phyloP scores from a whole-genome alignment of 768 basidiomycete species.

The Psilocybe subaeruginosa region DNA sequence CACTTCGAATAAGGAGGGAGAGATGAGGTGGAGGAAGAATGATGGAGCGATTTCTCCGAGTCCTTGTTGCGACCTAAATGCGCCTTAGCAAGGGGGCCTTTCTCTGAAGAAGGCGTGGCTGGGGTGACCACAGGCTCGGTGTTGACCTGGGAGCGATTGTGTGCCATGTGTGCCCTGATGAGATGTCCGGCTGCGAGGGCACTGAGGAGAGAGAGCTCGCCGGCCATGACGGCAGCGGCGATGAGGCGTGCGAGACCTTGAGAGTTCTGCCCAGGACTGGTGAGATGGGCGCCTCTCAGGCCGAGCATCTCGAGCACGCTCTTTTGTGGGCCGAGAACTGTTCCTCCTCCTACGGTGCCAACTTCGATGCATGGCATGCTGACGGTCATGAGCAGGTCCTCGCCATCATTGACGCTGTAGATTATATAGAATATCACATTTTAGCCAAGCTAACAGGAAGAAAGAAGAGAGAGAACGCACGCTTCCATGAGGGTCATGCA shows the following conservation, averaged over 20 bases:
- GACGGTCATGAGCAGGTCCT: background rate
- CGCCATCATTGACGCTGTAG: background rate
- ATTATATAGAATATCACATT: background rate
- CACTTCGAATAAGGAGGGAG: background rate
- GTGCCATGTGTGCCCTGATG: constrained; percentile 2
- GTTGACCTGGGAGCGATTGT: background rate
- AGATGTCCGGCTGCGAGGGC: background rate
- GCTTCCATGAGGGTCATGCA: constrained; percentile 3
- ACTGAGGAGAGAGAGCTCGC: background rate
- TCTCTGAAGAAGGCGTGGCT: background rate
- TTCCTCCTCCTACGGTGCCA: background rate
- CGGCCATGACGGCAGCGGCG: background rate
- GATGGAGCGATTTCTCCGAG: background rate
- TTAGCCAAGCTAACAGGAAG: too few species aligned
- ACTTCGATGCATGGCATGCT: constrained; percentile 2
- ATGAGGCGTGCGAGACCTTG: background rate
- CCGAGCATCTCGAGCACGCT: constrained; percentile 1
- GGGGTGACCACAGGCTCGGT: background rate
- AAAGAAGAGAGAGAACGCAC: background rate
- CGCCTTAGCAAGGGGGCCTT: background rate
- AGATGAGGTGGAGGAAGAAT: background rate
- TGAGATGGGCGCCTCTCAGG: background rate
- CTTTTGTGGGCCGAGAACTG: background rate
- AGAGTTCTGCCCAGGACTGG: background rate
- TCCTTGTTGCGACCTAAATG: background rate